Evolutionary conservation across 805 yeast species (phyloP), one percentile per base, ranked within the genome.

Genomic region (Barnettozyma pratensis): DNA sequence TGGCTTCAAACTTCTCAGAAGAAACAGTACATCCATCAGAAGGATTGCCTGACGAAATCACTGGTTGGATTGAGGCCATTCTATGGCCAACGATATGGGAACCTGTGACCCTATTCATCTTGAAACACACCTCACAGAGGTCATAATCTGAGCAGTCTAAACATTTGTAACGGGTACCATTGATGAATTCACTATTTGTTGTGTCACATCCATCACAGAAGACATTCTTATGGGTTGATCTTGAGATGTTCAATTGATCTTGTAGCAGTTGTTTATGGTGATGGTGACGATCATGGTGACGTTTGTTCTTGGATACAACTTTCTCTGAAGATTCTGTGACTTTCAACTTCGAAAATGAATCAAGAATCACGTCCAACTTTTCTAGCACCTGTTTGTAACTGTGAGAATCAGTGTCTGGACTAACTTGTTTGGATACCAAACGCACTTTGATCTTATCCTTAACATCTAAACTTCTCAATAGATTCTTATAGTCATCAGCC

Each of bases 401-500:
- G 19, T 19, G 19, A 19, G 19, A 19, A 12, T 39, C 19, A 11
- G n/a, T 27, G 26, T 10, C 2, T 12, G 8, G 6, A 37, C 11
- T 10, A 14, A n/a, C 19, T 11, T 34, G 7, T 30, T 26, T 34
- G 7, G 12, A 26, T 26, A 41, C 26, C 11, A 34, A 7, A 19
- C 44, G 38, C 7, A 32, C 7, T 34, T 41, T 41, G 25, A 41
- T n/a, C 26, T 34, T 27, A 26, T 34, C 26, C 25, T 34, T 32
- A n/a, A 41, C 28, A 9, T 32, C 26, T 11, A 41, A 26, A 14
- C 81, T 73, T 53, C 81, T 67, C 39, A 62, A 59, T 48, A 79
- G 65, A 27, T 69, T 60, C 42, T 62, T 65, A 57, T 72, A 78
- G 49, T 77, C 82, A 4, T 65, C 63, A 4, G 39, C 53, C 4